Evolutionary conservation across 1,139 yeast species (phyloP), one percentile per base, ranked within the genome.

Genomic region (Yamadazyma jaroonii): DNA sequence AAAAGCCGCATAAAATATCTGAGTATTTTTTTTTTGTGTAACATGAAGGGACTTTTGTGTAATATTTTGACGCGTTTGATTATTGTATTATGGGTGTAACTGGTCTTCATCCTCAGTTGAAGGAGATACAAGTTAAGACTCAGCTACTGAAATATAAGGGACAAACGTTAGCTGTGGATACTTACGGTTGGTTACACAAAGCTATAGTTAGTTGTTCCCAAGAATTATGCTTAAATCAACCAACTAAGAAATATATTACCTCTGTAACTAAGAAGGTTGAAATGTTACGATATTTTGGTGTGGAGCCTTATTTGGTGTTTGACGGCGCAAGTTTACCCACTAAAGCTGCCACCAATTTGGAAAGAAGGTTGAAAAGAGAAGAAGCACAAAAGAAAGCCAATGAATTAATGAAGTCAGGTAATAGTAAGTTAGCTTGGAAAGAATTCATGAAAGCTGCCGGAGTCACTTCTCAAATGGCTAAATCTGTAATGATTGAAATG

Each of bases 111-210:
- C 89, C 85, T 11, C 77, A 75, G 44, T 67, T 90, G 46, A 85
- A 83, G 54, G 79, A 84, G 32, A 82, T 86, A 30, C 95, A 85
- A 52, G 73, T 73, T 36, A 69, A 75, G 0, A 71, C 77, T 2
- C 62, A 82, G 1, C 61, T 90, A 26, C 73, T 74, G 39, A 63
- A 75, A 31, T 87, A 80, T 57, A 62, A 77, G 11, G 97, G 96
- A 2, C 74, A 81, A 52, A 81, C 88, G 0, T 64, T 94, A 32
- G 99, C 96, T 0, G 82, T 94, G 15, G 99, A 94, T 56, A 92
- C 96, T 0, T 94, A 89, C 55, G 92, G 97, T 1, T 94, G 99
- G 99, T 73, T 94, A 9, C 98, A 94, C 60, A 77, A 88, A 44
- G 90, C 95, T 3, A 79, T 87, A 3, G 74, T 84, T 34, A 69